Evolutionary conservation across 768 basidiomycete genomes (phyloP), one percentile per base, ranked within the genome.

Genomic region (Collybiopsis confluens): DNA sequence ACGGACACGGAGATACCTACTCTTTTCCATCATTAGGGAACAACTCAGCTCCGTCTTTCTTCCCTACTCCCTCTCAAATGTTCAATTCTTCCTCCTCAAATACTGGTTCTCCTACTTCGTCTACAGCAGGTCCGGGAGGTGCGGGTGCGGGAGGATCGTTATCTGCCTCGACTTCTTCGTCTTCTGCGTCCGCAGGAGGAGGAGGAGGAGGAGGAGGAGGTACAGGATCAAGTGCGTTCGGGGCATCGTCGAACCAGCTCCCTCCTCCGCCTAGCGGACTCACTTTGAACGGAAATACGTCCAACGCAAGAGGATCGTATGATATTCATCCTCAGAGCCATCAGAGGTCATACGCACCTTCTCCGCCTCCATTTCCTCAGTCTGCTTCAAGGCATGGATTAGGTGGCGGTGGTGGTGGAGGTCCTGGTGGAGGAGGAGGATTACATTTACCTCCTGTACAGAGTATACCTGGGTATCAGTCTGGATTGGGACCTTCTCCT

Each of bases 71-170:
- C 64, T 45, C 67, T 63, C 49, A 65, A 65, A 46, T 27, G 26
- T 46, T 26, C 15, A 33, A 20, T 5, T 70, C 69, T 3, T 70
- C 70, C 0, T 65, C 65, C 9, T n/a, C n/a, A n/a, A n/a, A n/a
- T n/a, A n/a, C n/a, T n/a, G 68, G 61, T 23, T 71, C 70, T 1
- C 69, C 70, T 24, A 18, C 45, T 46, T n/a, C 45, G 61, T 42
- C 40, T 23, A 18, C 40, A n/a, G 40, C 7, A 5, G 21, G 40
- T 7, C 16, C 40, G 40, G n/a, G 21, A n/a, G n/a, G n/a, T n/a
- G n/a, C n/a, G n/a, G n/a, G n/a, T n/a, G n/a, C n/a, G n/a, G n/a
- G n/a, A n/a, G n/a, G n/a, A n/a, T n/a, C n/a, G n/a, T n/a, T n/a
- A 18, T 7, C 40, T 6, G 40, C 23, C 23, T 42, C 40, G 5